phyloP scores from a whole-genome alignment of 2,329 filamentous ascomycete genomes.

The Monosporascus sp. region DNA sequence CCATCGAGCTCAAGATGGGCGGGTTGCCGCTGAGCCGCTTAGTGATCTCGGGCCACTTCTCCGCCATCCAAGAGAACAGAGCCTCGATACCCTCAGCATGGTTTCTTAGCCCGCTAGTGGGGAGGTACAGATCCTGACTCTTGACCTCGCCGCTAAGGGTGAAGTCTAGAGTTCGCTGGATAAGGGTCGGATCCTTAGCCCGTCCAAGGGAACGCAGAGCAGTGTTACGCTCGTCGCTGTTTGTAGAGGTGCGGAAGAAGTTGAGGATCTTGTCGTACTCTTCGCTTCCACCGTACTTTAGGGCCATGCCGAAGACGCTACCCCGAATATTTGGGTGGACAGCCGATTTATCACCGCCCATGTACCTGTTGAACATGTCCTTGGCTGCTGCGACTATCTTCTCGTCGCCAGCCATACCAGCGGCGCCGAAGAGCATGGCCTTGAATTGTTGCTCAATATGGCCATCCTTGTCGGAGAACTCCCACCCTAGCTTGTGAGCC shows the following conservation, averaged over 20 bases:
- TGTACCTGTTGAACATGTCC: constrained; percentile 86
- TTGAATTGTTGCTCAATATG: constrained; percentile 96
- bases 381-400: constrained; percentile 72
- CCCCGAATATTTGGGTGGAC: constrained; percentile 88
- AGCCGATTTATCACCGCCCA: constrained; percentile 69
- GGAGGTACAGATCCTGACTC: constrained; percentile 91
- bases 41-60: constrained; percentile 81
- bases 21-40: constrained; percentile 80
- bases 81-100: constrained; percentile 74
- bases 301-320: constrained; percentile 77
- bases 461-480: constrained; percentile 76
- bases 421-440: constrained; percentile 78
- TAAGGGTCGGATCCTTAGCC: constrained; percentile 70
- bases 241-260: constrained; percentile 68
- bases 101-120: constrained; percentile 69
- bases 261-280: constrained; percentile 78
- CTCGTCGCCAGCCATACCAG: constrained; percentile 76
- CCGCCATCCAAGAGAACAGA: constrained; percentile 76
- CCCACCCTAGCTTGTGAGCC: constrained; percentile 84
- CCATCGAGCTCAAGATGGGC: constrained; percentile 78
- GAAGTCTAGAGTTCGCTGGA: constrained; percentile 72
- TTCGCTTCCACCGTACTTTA: constrained; percentile 78
- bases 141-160: constrained; percentile 78
- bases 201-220: constrained; percentile 79
- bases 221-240: constrained; percentile 85